Conservation (phyloP, 73 alveolate species). For the Paramecium octaurelia region DNA sequence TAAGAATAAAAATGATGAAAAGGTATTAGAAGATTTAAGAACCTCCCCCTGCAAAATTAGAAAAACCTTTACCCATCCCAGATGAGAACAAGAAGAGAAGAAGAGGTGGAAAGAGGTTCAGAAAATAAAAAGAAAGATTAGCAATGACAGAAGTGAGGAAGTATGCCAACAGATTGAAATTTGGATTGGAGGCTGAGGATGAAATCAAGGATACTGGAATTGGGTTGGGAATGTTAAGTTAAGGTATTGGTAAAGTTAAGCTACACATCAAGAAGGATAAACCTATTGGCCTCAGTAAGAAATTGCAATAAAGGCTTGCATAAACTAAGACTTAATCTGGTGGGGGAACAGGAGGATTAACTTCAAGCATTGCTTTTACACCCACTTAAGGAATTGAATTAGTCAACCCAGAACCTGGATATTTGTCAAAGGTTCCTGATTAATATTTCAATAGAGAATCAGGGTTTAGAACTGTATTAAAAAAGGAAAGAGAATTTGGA, state of each 20-base stretch:
- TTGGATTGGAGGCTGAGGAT: slow-evolving; percentile 91
- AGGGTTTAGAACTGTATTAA: slow-evolving; percentile 54
- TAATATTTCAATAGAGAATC: slow-evolving; percentile 50
- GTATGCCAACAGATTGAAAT: slow-evolving; percentile 77
- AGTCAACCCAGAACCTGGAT: slow-evolving; percentile 36
- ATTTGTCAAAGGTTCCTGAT: slow-evolving; percentile 8
- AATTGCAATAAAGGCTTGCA: background rate
- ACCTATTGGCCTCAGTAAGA: slow-evolving; percentile 28
- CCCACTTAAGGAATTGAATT: slow-evolving; percentile 55
- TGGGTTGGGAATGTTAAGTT: slow-evolving; percentile 89
- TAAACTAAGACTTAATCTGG: slow-evolving; percentile 41
- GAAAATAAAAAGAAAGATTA: slow-evolving; percentile 77
- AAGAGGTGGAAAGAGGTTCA: slow-evolving; percentile 93
- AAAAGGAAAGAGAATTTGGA: background rate
- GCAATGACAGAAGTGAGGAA: slow-evolving; percentile 91
- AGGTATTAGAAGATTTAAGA: slow-evolving; percentile 84
- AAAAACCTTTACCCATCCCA: slow-evolving; percentile 91
- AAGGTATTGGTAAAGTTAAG: slow-evolving; percentile 37
- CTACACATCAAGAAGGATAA: background rate
- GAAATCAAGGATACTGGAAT: slow-evolving; percentile 92
- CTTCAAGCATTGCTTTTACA: slow-evolving; percentile 54
- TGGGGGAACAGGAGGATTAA: slow-evolving; percentile 46
- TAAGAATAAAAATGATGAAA: slow-evolving; percentile 73
- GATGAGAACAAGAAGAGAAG: slow-evolving; percentile 89
- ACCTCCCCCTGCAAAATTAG: slow-evolving; percentile 81